Base-by-base conservation (phyloP, 2,329 filamentous ascomycete species). In the Alternaria gansuensis region DNA sequence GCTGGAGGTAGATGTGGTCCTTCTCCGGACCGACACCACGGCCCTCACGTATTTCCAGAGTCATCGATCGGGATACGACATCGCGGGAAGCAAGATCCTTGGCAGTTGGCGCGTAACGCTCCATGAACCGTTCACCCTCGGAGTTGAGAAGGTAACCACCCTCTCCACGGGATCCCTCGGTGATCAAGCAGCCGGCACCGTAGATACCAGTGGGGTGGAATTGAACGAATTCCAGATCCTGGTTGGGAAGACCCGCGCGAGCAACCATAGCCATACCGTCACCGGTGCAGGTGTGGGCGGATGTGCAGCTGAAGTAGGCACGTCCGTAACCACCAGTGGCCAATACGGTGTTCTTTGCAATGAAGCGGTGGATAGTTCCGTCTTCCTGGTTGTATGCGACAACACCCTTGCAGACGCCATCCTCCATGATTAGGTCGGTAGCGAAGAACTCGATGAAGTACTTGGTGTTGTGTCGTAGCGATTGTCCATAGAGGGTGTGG, bases 371-470 rank as follows among this genome's bases (percentile, higher is more conserved):
- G 62, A 98, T 88, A 31, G 94, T 98, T 67, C 95, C 95, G 76
- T 99, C 95, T 82, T 99, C 94, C 83, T 97, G 93, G 87, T 97
- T 98, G 83, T 97, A 97, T 60, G 94, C 94, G 68, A 98, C 85
- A 69, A 98, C 91, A 87, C 95, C 95, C 70, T 93, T 93, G 85
- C 94, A 98, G 80, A 94, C 91, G 62, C 94, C 94, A 74, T 96
- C 91, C 82, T 97, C 90, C 95, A 98, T 98, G 74, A 99, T 90
- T 80, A 98, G 83, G 78, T 98, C 95, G 69, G 96, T 87, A 72
- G 93, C 95, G 79, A 98, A 99, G 86, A 93, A 98, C 82, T 98
- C 95, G 80, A 99, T 97, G 83, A 99, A 98, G 87, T 97, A 99
- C 85, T 97, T 97, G 77, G 94, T 97, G 86, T 97, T 97, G 86